Evolutionary conservation across 768 basidiomycete genomes (phyloP).

Genomic region (Cyathus striatus): DNA sequence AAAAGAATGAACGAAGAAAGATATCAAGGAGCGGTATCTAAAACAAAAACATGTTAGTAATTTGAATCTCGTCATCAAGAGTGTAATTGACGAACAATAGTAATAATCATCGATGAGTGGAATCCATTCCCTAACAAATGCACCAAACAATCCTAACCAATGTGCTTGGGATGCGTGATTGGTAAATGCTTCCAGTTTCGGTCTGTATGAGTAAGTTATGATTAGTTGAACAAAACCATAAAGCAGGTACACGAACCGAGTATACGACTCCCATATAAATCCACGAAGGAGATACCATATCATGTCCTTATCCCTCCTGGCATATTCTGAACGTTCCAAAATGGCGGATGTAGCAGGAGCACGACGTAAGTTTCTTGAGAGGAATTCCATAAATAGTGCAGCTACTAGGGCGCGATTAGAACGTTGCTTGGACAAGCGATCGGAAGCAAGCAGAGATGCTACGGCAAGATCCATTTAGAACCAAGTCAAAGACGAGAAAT

Average conservation of each 20-base stretch:
- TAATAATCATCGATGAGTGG: conserved; percentile 87
- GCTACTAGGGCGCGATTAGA: conserved; percentile 62
- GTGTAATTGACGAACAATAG: conserved; percentile 62
- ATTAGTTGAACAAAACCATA: conserved; percentile 4
- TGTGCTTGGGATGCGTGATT: conserved; percentile 51
- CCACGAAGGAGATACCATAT: conserved; percentile 84
- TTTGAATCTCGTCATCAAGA: conserved; percentile 3
- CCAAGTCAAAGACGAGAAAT: too few relatives aligned
- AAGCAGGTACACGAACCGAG: conserved; percentile 44
- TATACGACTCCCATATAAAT: conserved; percentile 78
- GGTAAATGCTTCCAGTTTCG: conserved; percentile 66
- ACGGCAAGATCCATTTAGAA: too few relatives aligned
- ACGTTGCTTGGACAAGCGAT: conserved; percentile 39
- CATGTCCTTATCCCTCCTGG: conserved; percentile 75
- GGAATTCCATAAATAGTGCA: conserved; percentile 62
- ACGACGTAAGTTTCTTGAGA: conserved; percentile 73
- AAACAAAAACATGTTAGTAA: conserved; percentile 1
- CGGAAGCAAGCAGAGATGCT: conserved; percentile 25
- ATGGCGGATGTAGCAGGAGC: conserved; percentile 53
- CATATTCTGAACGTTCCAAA: conserved; percentile 75
- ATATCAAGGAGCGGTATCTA: conserved; percentile 39
- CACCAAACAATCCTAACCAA: conserved; percentile 62
- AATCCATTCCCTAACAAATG: conserved; percentile 79
- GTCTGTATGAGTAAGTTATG: conserved; percentile 37
- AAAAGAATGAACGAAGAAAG: too few relatives aligned